Evolutionary conservation across 2,329 filamentous ascomycete species (phyloP).

Genomic region (Phyllosticta ampelicida): DNA sequence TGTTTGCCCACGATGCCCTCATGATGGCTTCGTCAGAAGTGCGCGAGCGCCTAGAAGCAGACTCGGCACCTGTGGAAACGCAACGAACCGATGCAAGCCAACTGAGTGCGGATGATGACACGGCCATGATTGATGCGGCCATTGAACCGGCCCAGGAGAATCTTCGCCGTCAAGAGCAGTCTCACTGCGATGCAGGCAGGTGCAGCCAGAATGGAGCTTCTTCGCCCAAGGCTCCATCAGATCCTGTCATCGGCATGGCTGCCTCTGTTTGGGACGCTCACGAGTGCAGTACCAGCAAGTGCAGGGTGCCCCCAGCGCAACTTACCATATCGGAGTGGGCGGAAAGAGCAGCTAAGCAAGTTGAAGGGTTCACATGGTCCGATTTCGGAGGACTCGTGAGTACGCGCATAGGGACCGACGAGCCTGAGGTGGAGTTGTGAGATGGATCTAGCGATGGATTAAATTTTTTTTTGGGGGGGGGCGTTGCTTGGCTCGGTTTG

Average conservation of each 20-base stretch:
- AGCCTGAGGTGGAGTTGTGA: slow-evolving; percentile 33
- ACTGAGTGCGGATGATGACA: background rate
- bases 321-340: slow-evolving; percentile 5
- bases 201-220: no score
- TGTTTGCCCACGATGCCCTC: slow-evolving; percentile 54
- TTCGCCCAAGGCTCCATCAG: no score
- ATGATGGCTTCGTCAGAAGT: slow-evolving; percentile 36
- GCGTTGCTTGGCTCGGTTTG: no score
- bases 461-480: background rate
- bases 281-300: no score
- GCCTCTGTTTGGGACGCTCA: no score
- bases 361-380: slow-evolving; percentile 28
- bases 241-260: no score
- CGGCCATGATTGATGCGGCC: no score
- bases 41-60: background rate
- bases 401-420: slow-evolving; percentile 31
- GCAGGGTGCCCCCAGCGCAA: background rate
- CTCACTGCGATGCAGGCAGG: no score
- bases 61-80: background rate
- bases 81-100: slow-evolving; percentile 1
- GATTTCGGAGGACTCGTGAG: slow-evolving; percentile 36
- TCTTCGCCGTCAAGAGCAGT: no score
- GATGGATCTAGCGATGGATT: background rate
- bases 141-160: no score
- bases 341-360: background rate